phyloP scores from a whole-genome alignment of 345 rosid genomes.

The Streptanthus diversifolius region DNA sequence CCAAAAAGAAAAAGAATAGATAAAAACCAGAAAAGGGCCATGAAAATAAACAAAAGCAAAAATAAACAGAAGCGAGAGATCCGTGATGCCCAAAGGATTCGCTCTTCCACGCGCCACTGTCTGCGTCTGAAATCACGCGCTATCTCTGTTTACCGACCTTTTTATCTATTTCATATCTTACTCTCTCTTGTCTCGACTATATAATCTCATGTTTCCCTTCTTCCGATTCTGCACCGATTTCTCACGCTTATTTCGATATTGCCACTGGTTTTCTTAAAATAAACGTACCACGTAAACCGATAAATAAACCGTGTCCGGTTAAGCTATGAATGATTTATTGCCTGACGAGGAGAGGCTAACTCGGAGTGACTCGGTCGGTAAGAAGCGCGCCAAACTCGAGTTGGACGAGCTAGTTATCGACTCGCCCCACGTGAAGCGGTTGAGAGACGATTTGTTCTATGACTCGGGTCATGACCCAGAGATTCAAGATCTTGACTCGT shows the following conservation, averaged over 20 bases:
- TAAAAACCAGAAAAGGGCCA: background rate
- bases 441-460: slow-evolving; percentile 62
- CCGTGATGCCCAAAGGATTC: slow-evolving; percentile 48
- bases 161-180: slow-evolving; percentile 26
- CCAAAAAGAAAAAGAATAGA: background rate
- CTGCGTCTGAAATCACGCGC: slow-evolving; percentile 27
- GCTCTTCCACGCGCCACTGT: slow-evolving; percentile 42
- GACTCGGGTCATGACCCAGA: slow-evolving; percentile 48
- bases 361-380: slow-evolving; percentile 18
- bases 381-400: slow-evolving; percentile 50
- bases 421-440: slow-evolving; percentile 52
- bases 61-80: slow-evolving; percentile 23
- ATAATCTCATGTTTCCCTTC: slow-evolving; percentile 36
- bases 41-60: background rate
- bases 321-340: slow-evolving; percentile 37
- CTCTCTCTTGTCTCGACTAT: slow-evolving; percentile 42
- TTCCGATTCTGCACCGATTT: slow-evolving; percentile 30
- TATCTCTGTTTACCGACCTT: slow-evolving; percentile 24
- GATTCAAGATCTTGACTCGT: slow-evolving; percentile 60
- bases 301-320: background rate
- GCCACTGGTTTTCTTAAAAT: background rate
- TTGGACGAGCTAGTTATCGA: slow-evolving; percentile 25
- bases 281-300: background rate
- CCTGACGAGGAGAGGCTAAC: slow-evolving; percentile 1
- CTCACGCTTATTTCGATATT: background rate